Evolutionary conservation across 306 rosid species (phyloP), one percentile per base, ranked within the genome.

Genomic region (Prunus kanzakura): DNA sequence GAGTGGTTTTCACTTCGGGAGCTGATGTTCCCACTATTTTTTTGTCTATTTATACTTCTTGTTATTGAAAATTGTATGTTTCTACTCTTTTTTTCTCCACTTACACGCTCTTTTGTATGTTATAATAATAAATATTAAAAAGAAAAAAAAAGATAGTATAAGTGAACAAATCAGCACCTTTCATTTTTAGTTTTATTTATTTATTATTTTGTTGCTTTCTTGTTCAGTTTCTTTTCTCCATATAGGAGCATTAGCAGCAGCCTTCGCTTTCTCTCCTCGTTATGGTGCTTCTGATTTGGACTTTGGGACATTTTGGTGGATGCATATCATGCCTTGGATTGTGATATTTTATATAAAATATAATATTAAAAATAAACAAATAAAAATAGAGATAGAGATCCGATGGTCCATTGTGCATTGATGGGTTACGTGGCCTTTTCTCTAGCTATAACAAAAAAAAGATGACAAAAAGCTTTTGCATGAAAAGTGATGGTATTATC

Each of bases 261-360:
- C 67, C 43, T 54, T 58, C 68, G 22, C 79, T 70, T 74, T 78
- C 77, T 78, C 61, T 80, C 30, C 51, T 65, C 76, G 64, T 78
- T 83, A 51, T 32, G 61, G 77, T 67, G 80, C 69, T 73, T 76
- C 64, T 79, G 32, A 68, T 67, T 68, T 62, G 65, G 69, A 82
- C 65, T 57, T 22, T 49, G 80, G 45, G 64, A 78, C 51, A 73
- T 43, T 43, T 58, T 73, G 69, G 77, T 73, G 77, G 60, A 60
- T 60, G 32, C 69, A 46, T 27, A 45, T 73, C 22, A 63, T 29
- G 67, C 67, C 57, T 73, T 69, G 63, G 84, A 89, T 51, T 75
- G 76, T 18, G 93, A 79, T 85, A 49, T 71, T 73, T 67, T 74
- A 50, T 76, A 65, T 70, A 61, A 29, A 62, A 72, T 25, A 14